Evolutionary conservation across 257 asterid genomes (phyloP).

Genomic region (Anisodus acutangulus): DNA sequence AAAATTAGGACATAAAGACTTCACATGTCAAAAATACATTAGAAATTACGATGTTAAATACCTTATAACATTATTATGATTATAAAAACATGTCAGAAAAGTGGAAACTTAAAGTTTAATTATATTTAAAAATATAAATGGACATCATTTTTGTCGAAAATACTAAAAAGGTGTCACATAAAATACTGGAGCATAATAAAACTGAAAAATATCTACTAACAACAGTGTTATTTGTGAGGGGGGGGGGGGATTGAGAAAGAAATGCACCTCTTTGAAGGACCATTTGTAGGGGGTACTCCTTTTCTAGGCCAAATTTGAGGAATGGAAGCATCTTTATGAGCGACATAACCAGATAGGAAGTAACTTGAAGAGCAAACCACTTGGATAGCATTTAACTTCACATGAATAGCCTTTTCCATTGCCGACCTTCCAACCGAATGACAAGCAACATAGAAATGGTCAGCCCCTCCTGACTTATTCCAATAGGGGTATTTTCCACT

Average conservation of each 20-base stretch:
- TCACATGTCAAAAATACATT: background rate
- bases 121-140: background rate
- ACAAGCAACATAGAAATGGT: constrained; percentile 88
- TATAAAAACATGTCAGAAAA: background rate
- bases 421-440: constrained; percentile 85
- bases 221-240: too few relatives aligned
- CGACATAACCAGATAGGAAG: constrained; percentile 65
- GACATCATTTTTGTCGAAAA: background rate
- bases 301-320: constrained; percentile 96
- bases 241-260: background rate
- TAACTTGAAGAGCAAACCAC: constrained; percentile 94
- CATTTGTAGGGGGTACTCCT: constrained; percentile 45
- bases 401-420: constrained; percentile 67
- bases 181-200: background rate
- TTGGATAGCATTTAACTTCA: constrained; percentile 76
- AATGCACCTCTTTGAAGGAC: constrained; percentile 58
- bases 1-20: background rate
- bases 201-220: background rate
- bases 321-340: constrained; percentile 86
- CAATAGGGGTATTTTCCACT: constrained; percentile 66
- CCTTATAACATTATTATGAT: background rate
- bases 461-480: constrained; percentile 86
- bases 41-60: background rate
- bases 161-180: background rate
- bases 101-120: background rate